These are phyloP conservation scores for Funneliformis geosporum DNA, from an alignment of 192 early-diverging fungal genomes.

Conservation along the genomic window DNA sequence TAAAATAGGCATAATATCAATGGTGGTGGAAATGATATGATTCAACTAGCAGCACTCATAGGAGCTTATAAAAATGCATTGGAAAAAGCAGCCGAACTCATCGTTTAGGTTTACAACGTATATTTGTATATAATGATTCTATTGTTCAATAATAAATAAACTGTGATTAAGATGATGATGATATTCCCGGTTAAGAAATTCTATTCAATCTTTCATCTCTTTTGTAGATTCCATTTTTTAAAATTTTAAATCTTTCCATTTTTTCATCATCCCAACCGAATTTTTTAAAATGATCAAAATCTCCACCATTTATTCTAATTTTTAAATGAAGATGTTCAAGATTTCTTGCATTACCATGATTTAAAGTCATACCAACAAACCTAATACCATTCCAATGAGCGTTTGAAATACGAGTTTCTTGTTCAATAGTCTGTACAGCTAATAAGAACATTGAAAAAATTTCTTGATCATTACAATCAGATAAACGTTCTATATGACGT, in stretches of 20 bases:
- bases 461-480: slow-evolving; percentile 35
- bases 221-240: slow-evolving; percentile 26
- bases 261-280: slow-evolving; percentile 28
- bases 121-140: not conserved
- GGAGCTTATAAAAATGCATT: slow-evolving; percentile 77
- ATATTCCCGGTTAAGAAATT: not conserved
- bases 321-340: slow-evolving; percentile 36
- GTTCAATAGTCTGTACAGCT: not conserved
- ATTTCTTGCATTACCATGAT: slow-evolving; percentile 38
- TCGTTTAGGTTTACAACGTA: not conserved
- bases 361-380: slow-evolving; percentile 32
- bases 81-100: not conserved
- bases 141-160: not conserved
- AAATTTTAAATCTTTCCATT: slow-evolving; percentile 8
- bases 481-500: slow-evolving; percentile 34
- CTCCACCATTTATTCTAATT: not conserved
- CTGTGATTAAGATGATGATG: too few relatives aligned
- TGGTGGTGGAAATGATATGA: slow-evolving; percentile 79
- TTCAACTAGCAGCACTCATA: slow-evolving; percentile 87
- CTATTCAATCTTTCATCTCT: slow-evolving; percentile 27
- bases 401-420: slow-evolving; percentile 15
- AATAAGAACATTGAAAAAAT: slow-evolving; percentile 30
- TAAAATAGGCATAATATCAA: slow-evolving; percentile 77
- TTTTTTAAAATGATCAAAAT: slow-evolving; percentile 24
- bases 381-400: not conserved